Conservation (phyloP, 1,139 yeast species). For the Arxiozyma telluris region DNA sequence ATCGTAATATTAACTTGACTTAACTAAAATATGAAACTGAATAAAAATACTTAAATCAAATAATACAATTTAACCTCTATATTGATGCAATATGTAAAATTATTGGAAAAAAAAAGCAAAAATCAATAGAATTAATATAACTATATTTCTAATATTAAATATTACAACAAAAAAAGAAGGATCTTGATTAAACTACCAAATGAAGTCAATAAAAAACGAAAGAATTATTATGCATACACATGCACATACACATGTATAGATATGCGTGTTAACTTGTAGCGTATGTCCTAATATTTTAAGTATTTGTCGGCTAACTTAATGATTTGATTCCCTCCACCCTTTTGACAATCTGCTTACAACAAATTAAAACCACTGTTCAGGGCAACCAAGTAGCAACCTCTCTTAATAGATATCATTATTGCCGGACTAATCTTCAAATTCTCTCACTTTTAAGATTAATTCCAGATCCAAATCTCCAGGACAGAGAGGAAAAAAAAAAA, state of each 20-base stretch:
- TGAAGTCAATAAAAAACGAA: neutral
- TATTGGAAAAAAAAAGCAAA: no score
- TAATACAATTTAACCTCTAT: neutral
- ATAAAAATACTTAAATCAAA: no score
- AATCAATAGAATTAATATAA: no score
- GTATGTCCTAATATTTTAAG: neutral
- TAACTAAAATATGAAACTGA: no score
- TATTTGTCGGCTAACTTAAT: neutral
- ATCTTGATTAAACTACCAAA: no score
- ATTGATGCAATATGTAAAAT: neutral
- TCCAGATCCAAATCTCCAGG: neutral
- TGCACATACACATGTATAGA: neutral
- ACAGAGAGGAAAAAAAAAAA: no score
- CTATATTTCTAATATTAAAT: no score
- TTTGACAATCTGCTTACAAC: neutral
- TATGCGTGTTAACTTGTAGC: neutral
- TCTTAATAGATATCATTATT: neutral
- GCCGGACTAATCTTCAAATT: neutral
- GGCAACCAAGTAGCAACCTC: neutral
- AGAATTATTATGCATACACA: neutral
- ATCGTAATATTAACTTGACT: neutral
- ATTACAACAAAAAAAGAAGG: neutral
- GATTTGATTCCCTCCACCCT: neutral
- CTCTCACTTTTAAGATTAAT: neutral
- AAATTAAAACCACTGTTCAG: neutral